Percentiles rank a stretch among this genome's conserved stretches.
Evolutionary conservation across 768 basidiomycete genomes (phyloP).

Genomic region (Podaxis pistillaris): DNA sequence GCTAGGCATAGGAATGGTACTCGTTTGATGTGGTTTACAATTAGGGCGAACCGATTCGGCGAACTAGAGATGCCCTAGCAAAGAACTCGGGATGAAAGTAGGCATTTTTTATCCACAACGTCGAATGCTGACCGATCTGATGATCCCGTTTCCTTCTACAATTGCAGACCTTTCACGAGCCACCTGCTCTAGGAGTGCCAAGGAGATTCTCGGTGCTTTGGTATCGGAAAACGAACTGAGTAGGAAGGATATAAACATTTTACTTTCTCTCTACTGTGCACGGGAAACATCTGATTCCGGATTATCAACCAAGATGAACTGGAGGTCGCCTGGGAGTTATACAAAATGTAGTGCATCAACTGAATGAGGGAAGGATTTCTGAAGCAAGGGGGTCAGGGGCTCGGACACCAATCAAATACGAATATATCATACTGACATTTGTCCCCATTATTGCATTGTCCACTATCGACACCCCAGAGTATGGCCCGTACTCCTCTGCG

Average conservation of each 20-base stretch:
- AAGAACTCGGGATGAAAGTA: too few species aligned
- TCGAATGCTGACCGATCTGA: too few species aligned
- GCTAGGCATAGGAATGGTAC: not conserved
- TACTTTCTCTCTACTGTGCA: not conserved
- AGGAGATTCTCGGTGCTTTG: not conserved
- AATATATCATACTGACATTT: not conserved
- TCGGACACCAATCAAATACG: not conserved
- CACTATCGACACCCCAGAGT: not conserved
- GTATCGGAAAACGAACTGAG: not conserved
- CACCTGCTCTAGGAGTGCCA: not conserved
- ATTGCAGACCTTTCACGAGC: not conserved
- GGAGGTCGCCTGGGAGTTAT: not conserved
- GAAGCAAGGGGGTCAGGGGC: not conserved
- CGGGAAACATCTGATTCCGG: not conserved
- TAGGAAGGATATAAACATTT: not conserved
- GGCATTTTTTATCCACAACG: not conserved
- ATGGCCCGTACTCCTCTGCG: not conserved
- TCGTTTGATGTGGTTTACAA: not conserved
- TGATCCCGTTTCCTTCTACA: not conserved
- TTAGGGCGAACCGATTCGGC: too few species aligned
- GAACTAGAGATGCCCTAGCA: too few species aligned
- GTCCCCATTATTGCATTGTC: not conserved
- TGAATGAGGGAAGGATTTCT: not conserved
- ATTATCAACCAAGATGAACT: not conserved
- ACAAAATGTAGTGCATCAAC: not conserved